Evolutionary conservation across 73 alveolate genomes (phyloP).

Genomic region (Tetrahymena elliotti): DNA sequence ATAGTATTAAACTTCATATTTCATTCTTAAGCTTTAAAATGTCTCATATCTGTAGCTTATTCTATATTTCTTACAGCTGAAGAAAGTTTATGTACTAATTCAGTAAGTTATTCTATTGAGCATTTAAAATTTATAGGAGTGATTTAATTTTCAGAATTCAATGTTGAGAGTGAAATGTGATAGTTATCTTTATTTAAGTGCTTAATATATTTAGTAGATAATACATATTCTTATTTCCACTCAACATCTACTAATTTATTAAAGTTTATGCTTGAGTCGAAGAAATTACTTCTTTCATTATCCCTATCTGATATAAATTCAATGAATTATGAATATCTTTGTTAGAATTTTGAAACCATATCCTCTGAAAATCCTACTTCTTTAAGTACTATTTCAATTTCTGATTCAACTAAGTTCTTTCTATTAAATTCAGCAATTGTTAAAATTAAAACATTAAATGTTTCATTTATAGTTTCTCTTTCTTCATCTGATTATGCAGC

Average conservation of each 20-base stretch:
- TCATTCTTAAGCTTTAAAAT: background rate
- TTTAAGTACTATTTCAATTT: background rate
- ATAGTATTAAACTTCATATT: too few species aligned
- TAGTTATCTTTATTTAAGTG: background rate
- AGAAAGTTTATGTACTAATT: background rate
- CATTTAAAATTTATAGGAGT: background rate
- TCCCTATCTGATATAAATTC: background rate
- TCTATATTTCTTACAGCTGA: background rate
- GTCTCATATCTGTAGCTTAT: background rate
- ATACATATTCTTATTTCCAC: background rate
- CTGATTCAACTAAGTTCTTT: background rate
- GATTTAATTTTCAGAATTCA: background rate
- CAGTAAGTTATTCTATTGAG: background rate
- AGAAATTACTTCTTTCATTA: background rate
- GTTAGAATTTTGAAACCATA: background rate
- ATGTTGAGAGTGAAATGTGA: background rate
- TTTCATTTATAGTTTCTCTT: background rate
- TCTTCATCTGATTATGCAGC: background rate
- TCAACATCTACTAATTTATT: background rate
- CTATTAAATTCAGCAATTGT: background rate
- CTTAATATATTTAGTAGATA: background rate
- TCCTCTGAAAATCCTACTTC: background rate
- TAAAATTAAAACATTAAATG: background rate
- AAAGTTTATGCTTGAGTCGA: background rate
- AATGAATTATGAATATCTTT: background rate